phyloP scores from a whole-genome alignment of 768 basidiomycete genomes.

The Amylocystis lapponica region DNA sequence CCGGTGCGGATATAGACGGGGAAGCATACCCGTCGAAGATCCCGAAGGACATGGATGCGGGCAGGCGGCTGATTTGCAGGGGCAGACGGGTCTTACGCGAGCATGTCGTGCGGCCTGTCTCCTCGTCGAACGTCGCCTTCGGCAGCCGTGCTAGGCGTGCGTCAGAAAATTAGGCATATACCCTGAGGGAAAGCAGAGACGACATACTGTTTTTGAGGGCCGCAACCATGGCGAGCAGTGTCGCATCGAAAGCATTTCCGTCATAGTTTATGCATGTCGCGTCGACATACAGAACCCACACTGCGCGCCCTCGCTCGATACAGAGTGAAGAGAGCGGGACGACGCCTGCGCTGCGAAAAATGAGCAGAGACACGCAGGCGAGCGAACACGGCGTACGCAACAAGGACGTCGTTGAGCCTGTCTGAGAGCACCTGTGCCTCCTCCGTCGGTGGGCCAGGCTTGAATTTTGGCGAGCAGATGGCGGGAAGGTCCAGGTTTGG shows the following conservation, averaged over 20 bases:
- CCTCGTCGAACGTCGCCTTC: slow-evolving; percentile 64
- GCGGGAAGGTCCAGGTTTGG: slow-evolving; percentile 95
- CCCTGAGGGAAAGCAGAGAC: not conserved
- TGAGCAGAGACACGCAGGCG: not conserved
- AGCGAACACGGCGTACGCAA: slow-evolving; percentile 46
- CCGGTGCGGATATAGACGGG: not conserved
- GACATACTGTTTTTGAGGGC: slow-evolving; percentile 79
- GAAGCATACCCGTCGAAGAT: slow-evolving; percentile 64
- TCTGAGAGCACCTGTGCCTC: slow-evolving; percentile 92
- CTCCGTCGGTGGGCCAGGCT: slow-evolving; percentile 90
- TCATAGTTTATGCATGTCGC: slow-evolving; percentile 96
- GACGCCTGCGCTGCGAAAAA: slow-evolving; percentile 48
- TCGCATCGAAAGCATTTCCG: slow-evolving; percentile 91
- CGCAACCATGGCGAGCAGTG: slow-evolving; percentile 80
- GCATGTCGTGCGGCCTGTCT: slow-evolving; percentile 57
- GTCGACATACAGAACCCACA: slow-evolving; percentile 94
- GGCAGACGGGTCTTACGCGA: slow-evolving; percentile 43
- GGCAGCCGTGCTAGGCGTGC: slow-evolving; percentile 55
- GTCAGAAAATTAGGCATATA: not conserved
- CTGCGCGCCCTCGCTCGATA: slow-evolving; percentile 76
- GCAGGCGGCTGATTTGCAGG: slow-evolving; percentile 42
- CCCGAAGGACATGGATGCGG: slow-evolving; percentile 62
- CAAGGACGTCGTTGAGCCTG: slow-evolving; percentile 70
- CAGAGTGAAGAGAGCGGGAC: slow-evolving; percentile 65
- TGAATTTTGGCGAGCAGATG: slow-evolving; percentile 89